Base-by-base conservation (phyloP, 768 basidiomycete genomes). In the Pleurotus cornucopiae region DNA sequence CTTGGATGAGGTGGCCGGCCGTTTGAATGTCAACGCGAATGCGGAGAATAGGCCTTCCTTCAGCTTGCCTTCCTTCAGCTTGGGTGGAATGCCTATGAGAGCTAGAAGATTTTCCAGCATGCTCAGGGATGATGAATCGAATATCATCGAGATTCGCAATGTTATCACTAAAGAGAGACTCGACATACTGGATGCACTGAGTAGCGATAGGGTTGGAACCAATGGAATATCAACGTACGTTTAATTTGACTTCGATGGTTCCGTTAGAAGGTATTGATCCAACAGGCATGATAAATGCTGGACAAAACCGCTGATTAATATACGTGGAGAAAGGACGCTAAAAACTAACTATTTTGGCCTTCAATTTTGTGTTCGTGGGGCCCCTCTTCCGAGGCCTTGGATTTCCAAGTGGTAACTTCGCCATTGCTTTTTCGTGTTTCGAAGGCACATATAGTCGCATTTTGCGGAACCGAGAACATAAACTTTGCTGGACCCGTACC, bases 271-370 rank as follows among this genome's bases (percentile, higher is more conserved):
- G 78, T 49, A 85, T 74, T 0, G 78, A 76, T 9, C 83, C 83
- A 4, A 85, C 61, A 2, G 83, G 84, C 39, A 85, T 79, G 0
- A 75, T 79, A 60, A 84, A 83, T 52, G 81, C 83, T 84, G 47
- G 0, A 46, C 7, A 12, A 23, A 6, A n/a, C 2, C n/a, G 20
- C 13, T 34, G 30, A 34, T 34, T 11, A 9, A 34, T 34, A 11
- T 34, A 34, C 30, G 11, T 11, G 9, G 30, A 34, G 30, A 34
- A 25, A 25, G 23, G 23, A 34, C 9, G 30, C 30, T 34, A 34
- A 34, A 34, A 34, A 34, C 30, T 11, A 11, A 34, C 30, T 34
- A 2, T 34, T 9, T 34, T 34, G 30, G 30, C 30, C 30, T 34
- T 34, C 30, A 34, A 34, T 34, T 34, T 11, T 2, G 11, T 34